These are phyloP conservation scores for Manihot esculenta DNA, from an alignment of 441 rosid genomes.

Conservation along the genomic window DNA sequence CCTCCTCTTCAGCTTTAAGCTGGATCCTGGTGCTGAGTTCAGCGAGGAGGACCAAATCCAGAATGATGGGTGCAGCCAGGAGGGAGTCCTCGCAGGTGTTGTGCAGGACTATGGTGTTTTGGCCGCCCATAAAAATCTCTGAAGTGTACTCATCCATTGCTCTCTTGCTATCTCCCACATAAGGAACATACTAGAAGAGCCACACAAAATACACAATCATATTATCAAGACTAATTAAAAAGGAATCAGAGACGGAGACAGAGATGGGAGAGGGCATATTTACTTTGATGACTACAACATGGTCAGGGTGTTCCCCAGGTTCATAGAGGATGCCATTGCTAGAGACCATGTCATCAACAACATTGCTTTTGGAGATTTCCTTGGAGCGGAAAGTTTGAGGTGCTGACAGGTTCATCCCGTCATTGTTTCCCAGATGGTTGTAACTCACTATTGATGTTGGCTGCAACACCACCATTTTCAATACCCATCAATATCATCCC, in stretches of 20 bases:
- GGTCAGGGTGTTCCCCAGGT: slow-evolving; percentile 97
- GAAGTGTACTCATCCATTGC: slow-evolving; percentile 99
- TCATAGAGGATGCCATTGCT: slow-evolving; percentile 86
- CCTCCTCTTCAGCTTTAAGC: slow-evolving; percentile 89
- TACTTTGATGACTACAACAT: slow-evolving; percentile 96
- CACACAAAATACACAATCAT: not conserved
- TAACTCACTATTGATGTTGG: slow-evolving; percentile 97
- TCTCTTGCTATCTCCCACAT: slow-evolving; percentile 92
- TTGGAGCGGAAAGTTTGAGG: slow-evolving; percentile 94
- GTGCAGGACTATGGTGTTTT: slow-evolving; percentile 85
- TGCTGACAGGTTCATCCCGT: slow-evolving; percentile 96
- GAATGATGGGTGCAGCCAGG: slow-evolving; percentile 92
- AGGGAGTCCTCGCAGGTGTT: slow-evolving; percentile 96
- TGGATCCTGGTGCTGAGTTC: slow-evolving; percentile 93
- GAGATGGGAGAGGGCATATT: not conserved
- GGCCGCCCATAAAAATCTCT: slow-evolving; percentile 97
- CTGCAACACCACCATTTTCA: slow-evolving; percentile 32
- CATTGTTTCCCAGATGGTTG: slow-evolving; percentile 97
- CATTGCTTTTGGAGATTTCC: slow-evolving; percentile 95
- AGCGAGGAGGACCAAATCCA: slow-evolving; percentile 92
- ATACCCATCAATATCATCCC: slow-evolving; percentile 7
- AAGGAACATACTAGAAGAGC: slow-evolving; percentile 68
- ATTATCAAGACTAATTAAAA: too few species aligned
- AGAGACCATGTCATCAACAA: slow-evolving; percentile 94
- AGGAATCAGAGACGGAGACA: not conserved